These are phyloP conservation scores for Solanum piurae DNA, from an alignment of 257 asterid genomes.

Conservation along the genomic window DNA sequence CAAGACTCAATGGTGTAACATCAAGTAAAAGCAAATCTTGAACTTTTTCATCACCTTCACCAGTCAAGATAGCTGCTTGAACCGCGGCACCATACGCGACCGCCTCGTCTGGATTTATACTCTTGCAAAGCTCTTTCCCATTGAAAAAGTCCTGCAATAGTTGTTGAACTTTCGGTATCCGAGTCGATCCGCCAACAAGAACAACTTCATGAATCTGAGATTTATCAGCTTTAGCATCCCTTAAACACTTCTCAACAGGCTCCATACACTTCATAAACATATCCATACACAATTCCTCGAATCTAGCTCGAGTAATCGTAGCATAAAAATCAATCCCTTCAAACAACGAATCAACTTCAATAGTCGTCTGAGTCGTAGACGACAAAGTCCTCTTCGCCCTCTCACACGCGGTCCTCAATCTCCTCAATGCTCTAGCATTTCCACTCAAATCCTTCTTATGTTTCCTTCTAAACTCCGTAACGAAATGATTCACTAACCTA, in stretches of 20 bases:
- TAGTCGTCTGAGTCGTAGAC: conserved; percentile 39
- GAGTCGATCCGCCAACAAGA: conserved; percentile 44
- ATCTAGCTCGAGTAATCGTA: conserved; percentile 41
- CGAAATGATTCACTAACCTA: conserved; percentile 45
- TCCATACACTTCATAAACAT: conserved; percentile 49
- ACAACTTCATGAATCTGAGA: conserved; percentile 38
- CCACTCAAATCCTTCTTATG: conserved; percentile 44
- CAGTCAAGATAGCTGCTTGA: conserved; percentile 42
- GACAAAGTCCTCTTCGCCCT: conserved; percentile 40
- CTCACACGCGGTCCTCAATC: conserved; percentile 41
- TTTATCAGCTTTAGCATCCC: conserved; percentile 45
- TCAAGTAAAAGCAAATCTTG: conserved; percentile 42
- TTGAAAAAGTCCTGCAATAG: conserved; percentile 40
- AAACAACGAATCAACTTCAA: conserved; percentile 39
- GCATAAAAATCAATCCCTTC: conserved; percentile 52
- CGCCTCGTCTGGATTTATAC: conserved; percentile 42
- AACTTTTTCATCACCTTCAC: conserved; percentile 36
- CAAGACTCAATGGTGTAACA: conserved; percentile 40
- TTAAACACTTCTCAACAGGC: conserved; percentile 49
- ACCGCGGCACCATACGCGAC: conserved; percentile 51
- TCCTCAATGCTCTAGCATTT: conserved; percentile 33
- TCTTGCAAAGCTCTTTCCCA: conserved; percentile 46
- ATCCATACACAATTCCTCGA: conserved; percentile 52
- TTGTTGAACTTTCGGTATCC: conserved; percentile 51
- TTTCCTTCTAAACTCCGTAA: conserved; percentile 36